Evolutionary conservation across 106 monocot genomes (phyloP).

Genomic region (Xerophyta viscosa): DNA sequence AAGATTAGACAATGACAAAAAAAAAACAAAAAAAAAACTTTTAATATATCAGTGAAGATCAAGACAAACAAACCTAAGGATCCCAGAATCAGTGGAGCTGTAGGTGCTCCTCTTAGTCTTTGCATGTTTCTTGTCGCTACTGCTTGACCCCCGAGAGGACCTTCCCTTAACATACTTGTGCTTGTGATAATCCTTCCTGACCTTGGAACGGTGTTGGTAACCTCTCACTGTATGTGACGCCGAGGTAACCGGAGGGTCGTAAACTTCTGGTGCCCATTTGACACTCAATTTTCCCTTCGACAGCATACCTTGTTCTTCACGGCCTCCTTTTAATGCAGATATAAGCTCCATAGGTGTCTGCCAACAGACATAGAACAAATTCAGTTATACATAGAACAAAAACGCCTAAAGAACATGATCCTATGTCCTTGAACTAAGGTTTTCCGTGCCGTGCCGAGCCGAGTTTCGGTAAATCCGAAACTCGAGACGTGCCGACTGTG

Average conservation of each 20-base stretch:
- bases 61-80: slow-evolving; percentile 12
- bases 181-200: slow-evolving; percentile 23
- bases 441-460: too few species aligned
- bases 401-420: too few species aligned
- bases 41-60: too few species aligned
- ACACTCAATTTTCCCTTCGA: slow-evolving; percentile 18
- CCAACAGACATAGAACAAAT: neutral
- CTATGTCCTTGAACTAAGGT: too few species aligned
- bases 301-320: slow-evolving; percentile 16
- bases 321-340: slow-evolving; percentile 50
- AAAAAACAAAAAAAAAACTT: too few species aligned
- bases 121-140: slow-evolving; percentile 28
- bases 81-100: slow-evolving; percentile 8
- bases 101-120: slow-evolving; percentile 14
- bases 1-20: too few species aligned
- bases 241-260: slow-evolving; percentile 58
- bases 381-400: too few species aligned
- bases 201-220: slow-evolving; percentile 5
- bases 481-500: too few species aligned
- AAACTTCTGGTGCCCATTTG: slow-evolving; percentile 62
- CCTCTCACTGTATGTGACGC: slow-evolving; percentile 43
- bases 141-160: slow-evolving; percentile 14
- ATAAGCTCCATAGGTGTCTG: slow-evolving; percentile 19
- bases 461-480: too few species aligned
- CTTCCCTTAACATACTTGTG: slow-evolving; percentile 30